Evolutionary conservation across 805 yeast genomes (phyloP), one percentile per base, ranked within the genome.

Genomic region (Martiniozyma abietophila): DNA sequence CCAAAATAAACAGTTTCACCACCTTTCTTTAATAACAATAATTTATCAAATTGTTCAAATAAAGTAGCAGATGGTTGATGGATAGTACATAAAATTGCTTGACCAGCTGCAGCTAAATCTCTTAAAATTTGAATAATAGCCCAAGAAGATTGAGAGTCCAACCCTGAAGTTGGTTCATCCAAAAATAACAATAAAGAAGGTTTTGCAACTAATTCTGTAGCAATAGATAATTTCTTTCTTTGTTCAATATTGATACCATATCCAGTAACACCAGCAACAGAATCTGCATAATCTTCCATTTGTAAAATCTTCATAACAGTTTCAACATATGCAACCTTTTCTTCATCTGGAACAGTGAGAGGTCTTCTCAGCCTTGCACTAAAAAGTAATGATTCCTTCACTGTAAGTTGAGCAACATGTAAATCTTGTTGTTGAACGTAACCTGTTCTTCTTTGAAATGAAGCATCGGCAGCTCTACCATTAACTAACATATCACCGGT

Each of bases 61-160:
- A 69, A 51, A 0, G 59, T 56, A 16, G 67, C 58, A 11, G 76
- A 71, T 26, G 71, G 71, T 52, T 66, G 71, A 51, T 67, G 74
- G 34, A 67, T 67, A 39, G 80, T 71, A 59, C 78, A 72, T 36
- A 74, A 58, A 45, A 74, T 66, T 12, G 74, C 71, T 50, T 69
- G 75, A 18, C 75, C 75, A 27, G 71, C 64, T 30, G 61, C 63
- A 6, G 69, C 76, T 46, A 65, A 59, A 32, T 60, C 61, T 44
- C 63, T 64, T 48, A 67, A 58, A 44, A 72, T 65, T 46, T 69
- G 66, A 36, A 71, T 60, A 44, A 74, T 69, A 10, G 78, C 65
- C 74, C 76, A 67, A 8, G 79, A 73, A 21, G 78, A 68, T 48
- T 67, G 70, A 4, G 78, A 68, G 46, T 73, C 78, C 41, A 72